Base-by-base conservation (phyloP, 2,329 filamentous ascomycete species). In the Colletotrichum sp. region DNA sequence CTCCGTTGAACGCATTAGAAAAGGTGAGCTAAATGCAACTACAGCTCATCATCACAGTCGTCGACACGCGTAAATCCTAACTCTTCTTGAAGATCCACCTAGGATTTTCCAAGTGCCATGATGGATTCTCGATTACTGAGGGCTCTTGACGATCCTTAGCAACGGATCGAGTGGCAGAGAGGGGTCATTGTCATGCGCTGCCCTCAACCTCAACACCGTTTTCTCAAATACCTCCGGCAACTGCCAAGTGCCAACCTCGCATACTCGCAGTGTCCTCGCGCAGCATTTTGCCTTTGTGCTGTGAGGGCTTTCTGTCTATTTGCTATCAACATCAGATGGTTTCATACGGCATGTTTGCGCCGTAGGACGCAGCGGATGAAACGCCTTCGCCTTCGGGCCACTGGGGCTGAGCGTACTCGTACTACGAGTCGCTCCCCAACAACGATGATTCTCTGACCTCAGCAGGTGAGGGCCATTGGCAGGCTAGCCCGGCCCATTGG, bases 301-400 rank as follows among this genome's bases (percentile, higher is more conserved):
- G 13, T 43, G 55, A 48, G 70, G 69, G 30, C 28, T 60, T 36
- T 55, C 18, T 28, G 28, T 28, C 34, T n/a, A 64, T 65, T 28
- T 30, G n/a, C 48, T 39, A 61, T 9, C 12, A 68, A 67, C 18
- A 65, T 76, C 74, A 69, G 74, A 76, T 48, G 70, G 74, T 76
- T 76, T 76, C 74, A 76, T n/a, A 12, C 70, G 64, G 59, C 65
- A 60, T 9, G 59, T 60, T 65, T 34, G 61, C 74, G 70, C 73
- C 64, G 70, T 65, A 55, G 32, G 57, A 66, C 57, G 70, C 61
- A 75, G 68, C 28, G 43, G 65, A 63, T 76, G 74, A 76, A 76
- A 76, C 74, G 43, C 28, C 59, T 60, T 68, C 70, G 57, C 64
- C 43, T 63, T 30, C 59, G 73, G 39, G 30, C 57, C 15, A 18